Evolutionary conservation across 2,329 filamentous ascomycete genomes (phyloP), one percentile per base, ranked within the genome.

Genomic region (Rasamsonia emersonii): DNA sequence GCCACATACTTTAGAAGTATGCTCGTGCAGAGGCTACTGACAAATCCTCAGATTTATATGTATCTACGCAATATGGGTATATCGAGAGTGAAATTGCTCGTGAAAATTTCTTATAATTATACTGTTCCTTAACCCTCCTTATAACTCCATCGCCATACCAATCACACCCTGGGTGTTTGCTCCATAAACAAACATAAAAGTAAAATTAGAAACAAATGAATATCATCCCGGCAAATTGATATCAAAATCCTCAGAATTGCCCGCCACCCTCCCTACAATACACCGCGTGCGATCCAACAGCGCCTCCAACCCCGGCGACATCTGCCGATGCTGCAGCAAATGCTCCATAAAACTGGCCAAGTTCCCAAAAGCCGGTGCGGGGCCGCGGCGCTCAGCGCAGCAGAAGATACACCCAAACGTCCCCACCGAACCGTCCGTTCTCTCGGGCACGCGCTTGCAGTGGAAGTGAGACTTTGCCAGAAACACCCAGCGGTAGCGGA

Each of bases 341-440:
- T 69, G 67, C 10, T 55, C 45, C 51, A 70, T 60, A 35, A 68
- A 65, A 11, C 43, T 51, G 21, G 59, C 50, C 1, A 65, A 44
- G 15, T 59, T 58, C 6, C 56, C 51, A 40, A 61, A 65, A 4
- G 57, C 53, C 3, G 54, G 56, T 4, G 55, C 47, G 7, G 43
- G 24, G 4, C 48, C 49, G 20, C 47, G 48, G 9, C 50, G 52
- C 38, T 56, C 47, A 6, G 59, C 59, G 30, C 58, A 60, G 41
- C 66, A 70, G 40, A 68, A 69, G 15, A 67, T 53, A 41, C 67
- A 70, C 14, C 59, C 63, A 41, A 58, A 68, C 3, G 44, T 26
- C 3, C 44, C 43, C 2, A 19, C 23, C 2, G 30, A 28, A 3
- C 33, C 33, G 11, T 41, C 32, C 18, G 36, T 31, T 40, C 47